phyloP scores from a whole-genome alignment of 176 grass and related monocot genomes.

The Echinochloa phyllopogon region DNA sequence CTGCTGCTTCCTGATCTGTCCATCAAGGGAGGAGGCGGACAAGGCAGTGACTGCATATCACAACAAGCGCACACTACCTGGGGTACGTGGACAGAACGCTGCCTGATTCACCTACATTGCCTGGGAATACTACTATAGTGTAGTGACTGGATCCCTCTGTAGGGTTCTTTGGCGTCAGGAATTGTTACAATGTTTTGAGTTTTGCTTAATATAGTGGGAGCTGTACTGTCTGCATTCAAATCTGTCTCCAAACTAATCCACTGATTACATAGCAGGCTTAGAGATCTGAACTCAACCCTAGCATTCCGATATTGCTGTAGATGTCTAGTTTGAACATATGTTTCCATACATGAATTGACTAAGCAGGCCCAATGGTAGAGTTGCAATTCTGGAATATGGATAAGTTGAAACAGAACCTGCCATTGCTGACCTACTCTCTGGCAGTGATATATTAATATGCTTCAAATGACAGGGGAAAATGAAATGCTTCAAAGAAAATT shows the following conservation, averaged over 20 bases:
- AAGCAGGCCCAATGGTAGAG: background rate
- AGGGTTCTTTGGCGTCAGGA: constrained; percentile 1
- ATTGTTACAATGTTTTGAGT: constrained; percentile 33
- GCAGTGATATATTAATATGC: background rate
- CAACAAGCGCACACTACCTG: constrained; percentile 85
- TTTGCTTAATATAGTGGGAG: background rate
- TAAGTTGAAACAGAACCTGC: background rate
- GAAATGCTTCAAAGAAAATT: background rate
- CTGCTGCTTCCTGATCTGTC: constrained; percentile 93
- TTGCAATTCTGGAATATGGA: background rate
- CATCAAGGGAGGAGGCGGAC: constrained; percentile 87
- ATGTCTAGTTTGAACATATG: background rate
- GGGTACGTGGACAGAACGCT: constrained; percentile 58
- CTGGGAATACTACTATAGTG: background rate
- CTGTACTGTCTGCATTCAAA: background rate
- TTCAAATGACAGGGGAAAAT: constrained; percentile 4
- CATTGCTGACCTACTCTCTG: background rate
- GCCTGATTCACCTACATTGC: constrained; percentile 28
- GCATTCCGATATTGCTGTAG: background rate
- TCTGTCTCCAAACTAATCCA: constrained; percentile 7
- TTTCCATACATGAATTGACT: constrained; percentile 14
- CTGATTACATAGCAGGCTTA: background rate
- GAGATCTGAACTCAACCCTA: constrained; percentile 13
- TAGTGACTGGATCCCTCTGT: constrained; percentile 13
- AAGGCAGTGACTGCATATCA: constrained; percentile 93